These are phyloP conservation scores for Colletotrichum sp. DNA, from an alignment of 2,329 filamentous ascomycete species.

Conservation along the genomic window DNA sequence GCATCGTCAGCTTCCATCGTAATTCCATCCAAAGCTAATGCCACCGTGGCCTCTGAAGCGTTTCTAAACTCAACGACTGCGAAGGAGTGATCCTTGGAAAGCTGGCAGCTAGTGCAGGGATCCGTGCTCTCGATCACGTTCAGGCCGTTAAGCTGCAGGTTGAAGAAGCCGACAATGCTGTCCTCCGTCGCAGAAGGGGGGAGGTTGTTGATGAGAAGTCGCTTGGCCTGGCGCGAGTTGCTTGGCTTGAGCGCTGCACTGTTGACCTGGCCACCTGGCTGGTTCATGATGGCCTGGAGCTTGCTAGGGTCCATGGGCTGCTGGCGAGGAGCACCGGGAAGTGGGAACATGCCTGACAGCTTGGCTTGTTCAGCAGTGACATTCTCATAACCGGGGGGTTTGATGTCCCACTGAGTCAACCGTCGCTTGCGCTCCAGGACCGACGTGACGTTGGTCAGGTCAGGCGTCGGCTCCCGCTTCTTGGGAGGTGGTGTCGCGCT, in stretches of 20 bases:
- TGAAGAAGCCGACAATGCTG: conserved; percentile 83
- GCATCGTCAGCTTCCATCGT: conserved; percentile 79
- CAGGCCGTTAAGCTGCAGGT: conserved; percentile 93
- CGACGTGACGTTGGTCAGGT: conserved; percentile 85
- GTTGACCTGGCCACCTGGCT: conserved; percentile 74
- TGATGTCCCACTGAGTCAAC: conserved; percentile 99
- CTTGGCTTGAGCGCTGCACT: conserved; percentile 87
- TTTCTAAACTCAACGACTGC: conserved; percentile 92
- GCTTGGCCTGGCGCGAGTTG: conserved; percentile 93
- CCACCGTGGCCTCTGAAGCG: conserved; percentile 86
- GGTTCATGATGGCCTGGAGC: conserved; percentile 94
- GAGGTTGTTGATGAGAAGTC: conserved; percentile 86
- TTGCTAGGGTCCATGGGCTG: conserved; percentile 95
- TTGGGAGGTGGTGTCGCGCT: conserved; percentile 84
- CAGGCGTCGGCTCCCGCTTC: conserved; percentile 94
- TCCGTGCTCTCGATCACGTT: conserved; percentile 87
- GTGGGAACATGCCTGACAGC: conserved; percentile 97
- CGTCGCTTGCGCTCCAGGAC: conserved; percentile 88
- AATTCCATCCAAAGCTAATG: conserved; percentile 87
- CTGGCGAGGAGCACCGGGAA: conserved; percentile 92
- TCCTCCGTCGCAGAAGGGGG: conserved; percentile 78
- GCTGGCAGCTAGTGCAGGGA: conserved; percentile 83
- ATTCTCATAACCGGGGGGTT: conserved; percentile 96
- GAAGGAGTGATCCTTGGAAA: conserved; percentile 80
- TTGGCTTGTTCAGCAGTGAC: conserved; percentile 99